Conservation (phyloP, 2,329 filamentous ascomycete species). For the Ophiocordyceps camponoti-leonardi region DNA sequence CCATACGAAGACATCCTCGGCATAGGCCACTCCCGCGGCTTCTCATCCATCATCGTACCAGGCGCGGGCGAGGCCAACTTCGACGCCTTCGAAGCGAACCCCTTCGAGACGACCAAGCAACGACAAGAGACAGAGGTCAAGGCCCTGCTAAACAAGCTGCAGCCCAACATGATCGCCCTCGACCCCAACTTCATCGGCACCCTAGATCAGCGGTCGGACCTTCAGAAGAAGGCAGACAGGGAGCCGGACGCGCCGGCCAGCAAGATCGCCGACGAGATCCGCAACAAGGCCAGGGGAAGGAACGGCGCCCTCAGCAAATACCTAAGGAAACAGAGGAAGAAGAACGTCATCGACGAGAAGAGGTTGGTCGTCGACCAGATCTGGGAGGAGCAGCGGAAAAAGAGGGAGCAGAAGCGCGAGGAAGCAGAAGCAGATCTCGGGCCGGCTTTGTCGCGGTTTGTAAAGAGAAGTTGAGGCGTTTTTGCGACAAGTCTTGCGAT, state of each 20-base stretch:
- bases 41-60: conserved; percentile 77
- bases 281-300: conserved; percentile 72
- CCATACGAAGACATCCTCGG: conserved; percentile 90
- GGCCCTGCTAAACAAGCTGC: conserved; percentile 78
- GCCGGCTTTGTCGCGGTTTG: conserved; percentile 74
- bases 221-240: conserved; percentile 59
- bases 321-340: conserved; percentile 76
- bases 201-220: conserved; percentile 64
- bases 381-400: conserved; percentile 53
- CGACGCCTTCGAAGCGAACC: conserved; percentile 84
- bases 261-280: conserved; percentile 41
- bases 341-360: conserved; percentile 95
- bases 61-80: conserved; percentile 96
- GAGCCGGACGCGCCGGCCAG: conserved; percentile 57
- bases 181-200: conserved; percentile 85
- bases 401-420: conserved; percentile 42
- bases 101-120: conserved; percentile 86
- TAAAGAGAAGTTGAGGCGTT: conserved; percentile 38
- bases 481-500: neutral
- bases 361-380: conserved; percentile 72
- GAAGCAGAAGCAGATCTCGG: conserved; percentile 61
- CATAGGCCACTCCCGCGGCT: conserved; percentile 68
- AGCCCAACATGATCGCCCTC: conserved; percentile 92
- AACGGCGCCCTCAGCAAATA: conserved; percentile 81
- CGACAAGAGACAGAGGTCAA: conserved; percentile 86